Base-by-base conservation (phyloP, 1,139 yeast species). In the Candida sp. region DNA sequence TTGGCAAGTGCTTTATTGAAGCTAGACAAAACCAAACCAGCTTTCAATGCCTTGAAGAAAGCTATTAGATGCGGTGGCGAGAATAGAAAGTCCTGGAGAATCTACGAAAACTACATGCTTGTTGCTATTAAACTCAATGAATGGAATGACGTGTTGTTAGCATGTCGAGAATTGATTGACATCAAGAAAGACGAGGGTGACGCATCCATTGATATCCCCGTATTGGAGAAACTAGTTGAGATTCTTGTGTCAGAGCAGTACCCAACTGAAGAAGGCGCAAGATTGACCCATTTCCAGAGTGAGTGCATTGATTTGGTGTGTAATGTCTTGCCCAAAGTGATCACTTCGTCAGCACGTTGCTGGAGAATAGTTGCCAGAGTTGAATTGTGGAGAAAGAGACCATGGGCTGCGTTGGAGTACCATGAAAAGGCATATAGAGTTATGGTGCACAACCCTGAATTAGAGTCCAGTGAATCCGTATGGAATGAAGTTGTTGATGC, bases 371-470 rank as follows among this genome's bases (percentile, higher is more conserved):
- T 91, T 12, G 90, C 97, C 3, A 81, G 83, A 58, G 97, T 92
- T 8, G 93, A 92, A 62, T 65, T 90, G 26, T 94, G 99, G 98
- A 82, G 96, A 61, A 78, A 80, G 49, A 83, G 81, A 58, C 97
- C 97, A 22, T 91, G 98, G 97, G 81, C 83, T 3, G 90, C 97
- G 0, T 75, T 96, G 51, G 96, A 88, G 35, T 85, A 92, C 60
- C 87, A 88, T 58, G 98, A 92, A 62, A 90, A 88, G 67, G 97
- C 97, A 0, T 91, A 83, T 65, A 80, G 98, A 58, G 88, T 94
- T 0, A 68, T 83, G 27, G 71, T 85, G 1, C 87, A 85, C 54
- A 77, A 80, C 42, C 88, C 96, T 1, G 86, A 86, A 44, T 69
- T 91, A 49, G 86, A 82, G 32, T 74, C 82, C 0, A 81, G 84